A percentile compares a stretch with the other conserved stretches of the same genome.
Conservation (phyloP, 495 filamentous ascomycete genomes). For the Aspergillus conjunctus region DNA sequence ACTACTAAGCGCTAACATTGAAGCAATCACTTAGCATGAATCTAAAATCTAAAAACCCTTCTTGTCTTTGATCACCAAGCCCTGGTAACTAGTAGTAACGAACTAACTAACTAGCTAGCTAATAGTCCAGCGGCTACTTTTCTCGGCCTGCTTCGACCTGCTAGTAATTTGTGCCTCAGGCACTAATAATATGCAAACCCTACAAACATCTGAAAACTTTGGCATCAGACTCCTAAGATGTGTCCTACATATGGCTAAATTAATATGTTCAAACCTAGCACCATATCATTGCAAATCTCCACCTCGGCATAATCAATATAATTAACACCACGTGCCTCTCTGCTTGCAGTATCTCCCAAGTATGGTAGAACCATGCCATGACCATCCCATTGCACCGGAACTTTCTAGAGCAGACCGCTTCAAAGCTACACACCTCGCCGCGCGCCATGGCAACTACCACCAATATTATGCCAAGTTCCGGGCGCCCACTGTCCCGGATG, state of each 20-base stretch:
- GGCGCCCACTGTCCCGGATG: conserved; percentile 4
- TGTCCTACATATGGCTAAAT: too few species aligned
- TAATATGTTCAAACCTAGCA: not conserved
- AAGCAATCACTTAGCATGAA: not conserved
- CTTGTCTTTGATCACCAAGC: not conserved
- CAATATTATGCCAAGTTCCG: conserved; percentile 8
- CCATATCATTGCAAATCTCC: not conserved
- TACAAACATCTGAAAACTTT: not conserved
- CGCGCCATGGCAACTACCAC: conserved; percentile 10
- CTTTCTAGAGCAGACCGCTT: not conserved
- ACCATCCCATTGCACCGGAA: not conserved
- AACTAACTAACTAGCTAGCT: too few species aligned
- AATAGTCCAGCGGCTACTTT: not conserved
- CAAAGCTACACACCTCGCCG: conserved; percentile 7
- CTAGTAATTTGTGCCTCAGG: not conserved
- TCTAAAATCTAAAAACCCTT: not conserved
- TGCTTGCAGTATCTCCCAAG: not conserved
- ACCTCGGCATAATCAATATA: conserved; percentile 3
- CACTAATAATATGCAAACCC: not conserved
- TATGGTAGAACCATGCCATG: not conserved
- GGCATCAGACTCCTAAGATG: too few species aligned
- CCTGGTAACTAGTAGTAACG: too few species aligned
- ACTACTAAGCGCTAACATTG: not conserved
- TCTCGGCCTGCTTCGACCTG: not conserved
- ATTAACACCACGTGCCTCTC: not conserved